Conservation (phyloP, 2,329 filamentous ascomycete species). For the Fusarium sp. region DNA sequence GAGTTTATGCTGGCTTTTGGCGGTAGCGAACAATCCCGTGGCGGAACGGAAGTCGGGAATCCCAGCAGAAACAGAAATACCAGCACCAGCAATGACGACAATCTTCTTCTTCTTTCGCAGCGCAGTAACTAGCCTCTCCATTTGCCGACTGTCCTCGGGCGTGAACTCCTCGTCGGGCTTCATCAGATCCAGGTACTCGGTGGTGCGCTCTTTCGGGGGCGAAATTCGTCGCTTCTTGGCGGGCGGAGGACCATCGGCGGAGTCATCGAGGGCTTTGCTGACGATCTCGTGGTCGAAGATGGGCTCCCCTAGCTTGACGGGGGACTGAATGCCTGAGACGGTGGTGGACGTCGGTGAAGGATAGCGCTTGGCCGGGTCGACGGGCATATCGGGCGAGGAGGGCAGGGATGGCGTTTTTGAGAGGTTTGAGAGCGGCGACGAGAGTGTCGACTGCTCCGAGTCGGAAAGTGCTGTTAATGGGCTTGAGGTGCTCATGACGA, state of each 20-base stretch:
- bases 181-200: constrained; percentile 78
- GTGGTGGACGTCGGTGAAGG: constrained; percentile 60
- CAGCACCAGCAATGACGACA: constrained; percentile 93
- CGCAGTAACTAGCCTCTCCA: constrained; percentile 75
- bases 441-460: constrained; percentile 52
- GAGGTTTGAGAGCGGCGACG: constrained; percentile 63
- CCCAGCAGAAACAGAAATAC: constrained; percentile 95
- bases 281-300: constrained; percentile 48
- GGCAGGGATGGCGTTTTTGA: constrained; percentile 62
- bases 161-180: constrained; percentile 59
- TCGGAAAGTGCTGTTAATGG: constrained; percentile 45
- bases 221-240: constrained; percentile 77
- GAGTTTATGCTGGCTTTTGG: constrained; percentile 86
- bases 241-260: constrained; percentile 68
- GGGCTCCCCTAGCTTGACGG: constrained; percentile 55
- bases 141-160: constrained; percentile 58
- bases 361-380: constrained; percentile 56
- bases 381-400: constrained; percentile 52
- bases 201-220: constrained; percentile 71
- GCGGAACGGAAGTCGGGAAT: constrained; percentile 97
- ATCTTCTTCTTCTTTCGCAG: constrained; percentile 93
- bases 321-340: constrained; percentile 60
- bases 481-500: constrained; percentile 43
- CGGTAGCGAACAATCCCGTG: constrained; percentile 83
- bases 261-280: constrained; percentile 36